These are phyloP conservation scores for Rhizopus stolonifer DNA, from an alignment of 371 early-diverging fungal genomes.

Conservation along the genomic window DNA sequence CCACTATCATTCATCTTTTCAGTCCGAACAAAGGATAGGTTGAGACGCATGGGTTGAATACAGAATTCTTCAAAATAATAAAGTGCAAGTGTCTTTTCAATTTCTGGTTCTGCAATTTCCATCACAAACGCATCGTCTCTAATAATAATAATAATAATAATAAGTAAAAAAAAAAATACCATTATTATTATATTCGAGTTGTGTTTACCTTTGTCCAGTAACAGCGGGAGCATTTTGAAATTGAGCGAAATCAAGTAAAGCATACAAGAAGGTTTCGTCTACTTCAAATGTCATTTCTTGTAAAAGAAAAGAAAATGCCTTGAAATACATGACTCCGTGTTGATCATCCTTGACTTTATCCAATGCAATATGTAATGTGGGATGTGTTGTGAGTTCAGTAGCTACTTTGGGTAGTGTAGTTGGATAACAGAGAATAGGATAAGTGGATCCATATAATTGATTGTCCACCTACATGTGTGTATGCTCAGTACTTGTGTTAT, in stretches of 20 bases:
- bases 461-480: conserved; percentile 73
- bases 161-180: too few species aligned
- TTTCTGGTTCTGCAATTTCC: conserved; percentile 54
- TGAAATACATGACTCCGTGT: conserved; percentile 81
- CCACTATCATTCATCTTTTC: conserved; percentile 44
- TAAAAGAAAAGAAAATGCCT: conserved; percentile 73
- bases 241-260: conserved; percentile 72
- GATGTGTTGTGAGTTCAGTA: conserved; percentile 48
- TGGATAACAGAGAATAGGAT: conserved; percentile 85
- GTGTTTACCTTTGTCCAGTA: conserved; percentile 10
- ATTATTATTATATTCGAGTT: too few species aligned
- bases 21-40: conserved; percentile 80
- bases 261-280: conserved; percentile 81
- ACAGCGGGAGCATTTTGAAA: conserved; percentile 46
- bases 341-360: conserved; percentile 76
- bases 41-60: conserved; percentile 84
- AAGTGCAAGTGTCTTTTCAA: conserved; percentile 55
- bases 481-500: too few species aligned
- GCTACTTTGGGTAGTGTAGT: conserved; percentile 64
- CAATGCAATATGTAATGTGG: conserved; percentile 56
- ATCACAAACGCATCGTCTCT: conserved; percentile 36
- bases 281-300: conserved; percentile 89
- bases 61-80: conserved; percentile 88
- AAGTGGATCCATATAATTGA: conserved; percentile 70
- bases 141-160: neutral